Evolutionary conservation across 1,139 yeast genomes (phyloP), one percentile per base, ranked within the genome.

Genomic region (Kodamaea alishanica): DNA sequence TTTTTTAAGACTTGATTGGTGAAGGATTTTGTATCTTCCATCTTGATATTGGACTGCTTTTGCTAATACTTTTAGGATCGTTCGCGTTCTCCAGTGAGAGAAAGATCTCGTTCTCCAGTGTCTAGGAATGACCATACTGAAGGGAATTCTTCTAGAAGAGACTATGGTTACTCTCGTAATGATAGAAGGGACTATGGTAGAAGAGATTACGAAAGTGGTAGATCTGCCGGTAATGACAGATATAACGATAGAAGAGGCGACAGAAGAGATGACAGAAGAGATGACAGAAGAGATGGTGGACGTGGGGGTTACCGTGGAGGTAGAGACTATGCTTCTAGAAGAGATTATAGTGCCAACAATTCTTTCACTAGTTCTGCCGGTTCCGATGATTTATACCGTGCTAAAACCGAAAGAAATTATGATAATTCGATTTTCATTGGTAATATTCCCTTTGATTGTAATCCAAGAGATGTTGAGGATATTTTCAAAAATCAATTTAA

Each of bases 371-470:
- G 52, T 40, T 58, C 56, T 44, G 58, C 52, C 28, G 30, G 32
- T 26, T 44, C 56, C 10, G 67, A 61, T 33, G 69, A 58, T 23
- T 56, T 57, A 26, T 63, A 63, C 46, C 60, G 66, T 34, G 56
- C 62, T 28, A 67, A 66, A 42, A 65, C 74, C n/a, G 82, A 78
- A 44, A 73, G 92, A 61, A 79, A 81, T 58, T 82, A 81, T 55
- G 77, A 74, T 40, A 81, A 83, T 55, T 80, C 87, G 43, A 67
- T 84, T 37, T 84, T 84, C 56, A 74, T 84, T 35, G 90, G 92
- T 6, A 84, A 84, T 55, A 67, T 84, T 41, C 87, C 92, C 6
- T 84, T 76, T 52, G 79, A 77, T 39, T 70, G 79, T 44, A 73
- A 79, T 25, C 73, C 84, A 45, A 65, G 67, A 37, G 84, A 83